Base-by-base conservation (phyloP, 352 stramenopile genomes). In the Phytophthora megakarya region DNA sequence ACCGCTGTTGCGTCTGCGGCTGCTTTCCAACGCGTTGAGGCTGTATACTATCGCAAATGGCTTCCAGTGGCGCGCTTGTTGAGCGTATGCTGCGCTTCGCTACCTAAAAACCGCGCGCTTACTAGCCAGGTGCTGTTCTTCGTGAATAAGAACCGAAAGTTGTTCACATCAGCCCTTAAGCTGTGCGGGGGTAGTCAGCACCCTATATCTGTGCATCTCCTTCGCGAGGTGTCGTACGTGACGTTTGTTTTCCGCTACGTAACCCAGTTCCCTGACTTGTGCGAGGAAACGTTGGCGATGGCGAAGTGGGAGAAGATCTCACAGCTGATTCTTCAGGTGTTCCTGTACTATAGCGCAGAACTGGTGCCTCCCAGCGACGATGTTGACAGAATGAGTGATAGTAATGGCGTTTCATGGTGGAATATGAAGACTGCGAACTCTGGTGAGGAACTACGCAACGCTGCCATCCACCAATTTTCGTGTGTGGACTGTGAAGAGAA, bases 161-260 rank as follows among this genome's bases (percentile, higher is more conserved):
- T 93, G 5, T 84, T 92, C 33, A 86, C 75, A 0, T 78, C 73
- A 16, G 79, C 80, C 13, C 59, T 93, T 3, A 95, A 93, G 70
- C 43, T 91, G 13, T 76, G 78, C 42, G 66, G 65, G 8, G 49
- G 48, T 32, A 38, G 55, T 22, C 57, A 61, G 54, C 61, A 79
- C 39, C 70, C 67, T 8, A 71, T 74, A 15, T 86, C 80, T 13
- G 57, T 95, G 28, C 79, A 75, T 16, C 48, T 90, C 8, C 73
- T 95, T 13, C 80, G 79, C 21, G 86, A 95, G 45, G 62, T 88
- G 3, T 79, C 86, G 22, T 90, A 92, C 52, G 76, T 87, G 55
- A 92, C 84, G 22, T 91, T 93, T 47, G 57, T 93, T 16, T 82
- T 95, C 51, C 84, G 84, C n/a, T 92, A 90, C 46, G 76, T 92